Conservation (phyloP, 495 filamentous ascomycete genomes). For the Penicillium turbatum region DNA sequence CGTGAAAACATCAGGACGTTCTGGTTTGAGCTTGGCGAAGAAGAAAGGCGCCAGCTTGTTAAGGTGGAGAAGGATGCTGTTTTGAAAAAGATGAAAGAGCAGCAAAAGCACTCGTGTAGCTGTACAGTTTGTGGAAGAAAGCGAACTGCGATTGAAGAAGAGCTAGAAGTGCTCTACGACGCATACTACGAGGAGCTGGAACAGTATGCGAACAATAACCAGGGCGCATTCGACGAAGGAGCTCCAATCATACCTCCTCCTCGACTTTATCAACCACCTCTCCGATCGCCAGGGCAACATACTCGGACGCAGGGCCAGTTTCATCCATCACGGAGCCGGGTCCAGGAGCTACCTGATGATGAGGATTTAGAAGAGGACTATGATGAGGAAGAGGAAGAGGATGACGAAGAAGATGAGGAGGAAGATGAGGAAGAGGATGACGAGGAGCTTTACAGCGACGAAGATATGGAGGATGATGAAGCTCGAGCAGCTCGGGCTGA, state of each 20-base stretch:
- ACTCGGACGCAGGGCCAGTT: constrained; percentile 44
- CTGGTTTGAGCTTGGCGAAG: constrained; percentile 94
- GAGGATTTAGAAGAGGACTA: constrained; percentile 56
- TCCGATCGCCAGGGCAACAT: constrained; percentile 42
- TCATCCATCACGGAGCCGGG: constrained; percentile 47
- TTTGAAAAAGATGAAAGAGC: constrained; percentile 98
- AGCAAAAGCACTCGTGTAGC: constrained; percentile 98
- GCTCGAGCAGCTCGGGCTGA: constrained; percentile 57
- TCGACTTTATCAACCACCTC: constrained; percentile 47
- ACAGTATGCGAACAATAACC: constrained; percentile 90
- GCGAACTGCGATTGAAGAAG: constrained; percentile 95
- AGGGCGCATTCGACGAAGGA: constrained; percentile 54
- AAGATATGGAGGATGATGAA: constrained; percentile 50
- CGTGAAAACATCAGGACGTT: constrained; percentile 96
- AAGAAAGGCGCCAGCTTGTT: constrained; percentile 87
- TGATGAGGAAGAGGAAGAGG: constrained; percentile 40
- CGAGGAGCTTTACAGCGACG: constrained; percentile 53
- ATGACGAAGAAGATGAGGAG: constrained; percentile 55
- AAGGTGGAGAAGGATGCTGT: constrained; percentile 99
- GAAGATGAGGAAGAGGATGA: constrained; percentile 50
- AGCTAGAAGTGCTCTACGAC: constrained; percentile 97
- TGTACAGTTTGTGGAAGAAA: constrained; percentile 97
- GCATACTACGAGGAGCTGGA: constrained; percentile 98
- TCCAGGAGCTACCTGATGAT: constrained; percentile 63
- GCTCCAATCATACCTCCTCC: constrained; percentile 63